A percentile compares a stretch with the other conserved stretches of the same genome.
Conservation (phyloP, 2,329 filamentous ascomycete species). For the Botrytis tulipae region DNA sequence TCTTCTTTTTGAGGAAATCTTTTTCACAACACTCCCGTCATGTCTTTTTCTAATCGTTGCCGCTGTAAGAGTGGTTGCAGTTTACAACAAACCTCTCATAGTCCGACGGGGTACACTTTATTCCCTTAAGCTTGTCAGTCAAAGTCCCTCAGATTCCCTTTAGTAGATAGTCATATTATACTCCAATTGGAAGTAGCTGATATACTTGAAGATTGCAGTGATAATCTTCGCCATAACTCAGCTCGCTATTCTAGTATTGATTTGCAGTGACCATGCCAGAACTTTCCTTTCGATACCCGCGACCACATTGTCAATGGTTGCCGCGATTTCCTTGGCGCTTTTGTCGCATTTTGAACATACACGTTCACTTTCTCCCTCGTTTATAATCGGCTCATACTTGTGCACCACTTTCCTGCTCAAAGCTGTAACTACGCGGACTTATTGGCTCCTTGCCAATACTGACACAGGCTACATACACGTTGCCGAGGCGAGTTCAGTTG, state of each 20-base stretch:
- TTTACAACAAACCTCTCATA: background rate
- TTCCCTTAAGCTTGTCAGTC: background rate
- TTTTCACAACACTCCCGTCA: slow-evolving; percentile 28
- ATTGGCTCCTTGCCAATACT: slow-evolving; percentile 33
- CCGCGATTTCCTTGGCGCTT: slow-evolving; percentile 24
- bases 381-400: slow-evolving; percentile 29
- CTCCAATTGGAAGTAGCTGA: background rate
- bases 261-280: background rate
- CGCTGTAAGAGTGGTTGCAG: background rate
- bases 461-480: slow-evolving; percentile 36
- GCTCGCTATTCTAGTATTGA: background rate
- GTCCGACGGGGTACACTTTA: background rate
- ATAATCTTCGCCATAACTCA: background rate
- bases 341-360: slow-evolving; percentile 31
- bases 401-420: slow-evolving; percentile 32
- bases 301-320: slow-evolving; percentile 24
- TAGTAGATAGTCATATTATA: background rate
- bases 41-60: slow-evolving; percentile 21
- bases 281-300: slow-evolving; percentile 13
- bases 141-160: background rate
- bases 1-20: slow-evolving; percentile 28
- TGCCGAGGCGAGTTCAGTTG: slow-evolving; percentile 33
- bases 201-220: background rate
- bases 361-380: slow-evolving; percentile 29
- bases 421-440: slow-evolving; percentile 26